Evolutionary conservation across 1,284 basidiomycete genomes (phyloP).

Genomic region (Erythrobasidium hasegawianum): DNA sequence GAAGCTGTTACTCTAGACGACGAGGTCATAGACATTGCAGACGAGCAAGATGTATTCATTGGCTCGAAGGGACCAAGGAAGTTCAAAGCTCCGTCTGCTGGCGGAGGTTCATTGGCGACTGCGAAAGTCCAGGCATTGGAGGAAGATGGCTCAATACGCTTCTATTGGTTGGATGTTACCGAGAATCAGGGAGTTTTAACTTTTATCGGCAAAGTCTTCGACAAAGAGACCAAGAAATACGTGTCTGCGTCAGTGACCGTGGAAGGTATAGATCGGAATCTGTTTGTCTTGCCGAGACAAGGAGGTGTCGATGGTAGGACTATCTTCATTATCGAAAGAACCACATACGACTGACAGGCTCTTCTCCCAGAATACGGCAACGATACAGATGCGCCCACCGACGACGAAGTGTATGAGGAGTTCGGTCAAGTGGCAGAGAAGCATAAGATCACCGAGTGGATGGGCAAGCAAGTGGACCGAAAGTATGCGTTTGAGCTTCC

Average conservation of each 20-base stretch:
- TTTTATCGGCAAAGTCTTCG: slow-evolving; percentile 82
- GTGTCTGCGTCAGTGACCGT: slow-evolving; percentile 86
- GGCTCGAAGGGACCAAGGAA: slow-evolving; percentile 42
- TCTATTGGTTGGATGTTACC: slow-evolving; percentile 91
- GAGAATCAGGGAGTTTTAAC: slow-evolving; percentile 71
- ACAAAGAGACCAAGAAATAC: slow-evolving; percentile 58
- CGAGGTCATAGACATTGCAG: slow-evolving; percentile 28
- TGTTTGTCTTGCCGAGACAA: slow-evolving; percentile 84
- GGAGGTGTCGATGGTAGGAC: slow-evolving; percentile 59
- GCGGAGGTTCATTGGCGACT: slow-evolving; percentile 27
- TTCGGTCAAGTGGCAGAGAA: slow-evolving; percentile 75
- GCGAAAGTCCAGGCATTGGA: slow-evolving; percentile 59
- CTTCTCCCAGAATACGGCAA: slow-evolving; percentile 54
- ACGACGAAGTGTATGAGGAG: slow-evolving; percentile 72
- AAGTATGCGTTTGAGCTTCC: slow-evolving; percentile 90
- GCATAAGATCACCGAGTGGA: slow-evolving; percentile 69
- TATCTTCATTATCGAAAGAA: neutral
- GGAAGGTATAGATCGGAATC: slow-evolving; percentile 79
- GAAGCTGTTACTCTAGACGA: slow-evolving; percentile 54
- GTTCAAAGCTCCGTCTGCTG: slow-evolving; percentile 28
- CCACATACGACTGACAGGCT: slow-evolving; percentile 36
- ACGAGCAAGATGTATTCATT: slow-evolving; percentile 40
- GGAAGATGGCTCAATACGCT: slow-evolving; percentile 73
- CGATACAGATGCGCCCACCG: slow-evolving; percentile 62
- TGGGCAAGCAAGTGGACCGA: slow-evolving; percentile 61